These are phyloP conservation scores for Smithsoniella earleae DNA, from an alignment of 163 green algal species.

Conservation along the genomic window DNA sequence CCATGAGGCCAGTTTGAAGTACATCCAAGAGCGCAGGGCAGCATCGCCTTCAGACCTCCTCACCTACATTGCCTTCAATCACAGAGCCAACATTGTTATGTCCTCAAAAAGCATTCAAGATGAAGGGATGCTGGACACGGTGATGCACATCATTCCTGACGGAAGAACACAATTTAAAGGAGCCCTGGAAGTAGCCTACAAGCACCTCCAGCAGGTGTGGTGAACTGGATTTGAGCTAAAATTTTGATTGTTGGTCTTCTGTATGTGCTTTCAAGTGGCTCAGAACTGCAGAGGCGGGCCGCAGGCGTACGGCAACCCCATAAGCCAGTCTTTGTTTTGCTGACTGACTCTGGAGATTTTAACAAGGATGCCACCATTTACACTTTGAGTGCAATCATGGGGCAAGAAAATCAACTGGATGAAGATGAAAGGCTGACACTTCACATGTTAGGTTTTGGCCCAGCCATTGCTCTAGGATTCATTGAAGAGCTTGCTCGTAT, in stretches of 20 bases:
- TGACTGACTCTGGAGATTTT: slow-evolving; percentile 24
- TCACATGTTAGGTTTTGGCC: slow-evolving; percentile 30
- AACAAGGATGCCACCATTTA: not conserved
- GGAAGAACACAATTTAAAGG: not conserved
- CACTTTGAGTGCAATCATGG: slow-evolving; percentile 19
- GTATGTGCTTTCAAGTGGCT: too few species aligned
- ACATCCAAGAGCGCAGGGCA: slow-evolving; percentile 20
- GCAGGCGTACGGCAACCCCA: not conserved
- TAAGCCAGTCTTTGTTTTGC: slow-evolving; percentile 29
- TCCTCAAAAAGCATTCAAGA: too few species aligned
- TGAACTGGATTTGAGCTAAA: too few species aligned
- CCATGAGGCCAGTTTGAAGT: slow-evolving; percentile 21
- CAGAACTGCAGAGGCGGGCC: slow-evolving; percentile 4
- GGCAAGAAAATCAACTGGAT: not conserved
- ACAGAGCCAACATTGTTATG: not conserved
- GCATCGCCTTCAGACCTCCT: not conserved
- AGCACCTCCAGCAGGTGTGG: too few species aligned
- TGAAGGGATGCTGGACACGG: not conserved
- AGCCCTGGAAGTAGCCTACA: too few species aligned
- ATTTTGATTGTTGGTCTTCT: too few species aligned
- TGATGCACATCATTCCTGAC: not conserved
- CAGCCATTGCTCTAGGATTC: not conserved
- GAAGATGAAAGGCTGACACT: not conserved
- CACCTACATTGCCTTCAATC: slow-evolving; percentile 28
- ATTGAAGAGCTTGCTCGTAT: slow-evolving; percentile 2